phyloP scores from a whole-genome alignment of 2,329 filamentous ascomycete genomes.

The Penicillium sp. region DNA sequence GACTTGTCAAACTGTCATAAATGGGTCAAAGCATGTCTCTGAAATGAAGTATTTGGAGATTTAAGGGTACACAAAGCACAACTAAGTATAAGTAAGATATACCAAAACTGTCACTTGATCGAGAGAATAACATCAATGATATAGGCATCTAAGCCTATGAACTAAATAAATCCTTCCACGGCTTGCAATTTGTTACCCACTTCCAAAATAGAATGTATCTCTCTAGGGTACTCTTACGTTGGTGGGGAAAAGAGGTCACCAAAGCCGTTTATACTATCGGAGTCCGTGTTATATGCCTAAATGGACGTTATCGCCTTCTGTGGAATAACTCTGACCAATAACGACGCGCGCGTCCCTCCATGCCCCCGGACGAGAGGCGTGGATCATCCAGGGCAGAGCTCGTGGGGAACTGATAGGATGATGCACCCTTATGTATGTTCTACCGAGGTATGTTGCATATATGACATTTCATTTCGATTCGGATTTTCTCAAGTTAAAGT shows the following conservation, averaged over 20 bases:
- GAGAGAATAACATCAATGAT: not conserved
- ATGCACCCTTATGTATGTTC: not conserved
- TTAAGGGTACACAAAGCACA: not conserved
- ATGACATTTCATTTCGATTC: not conserved
- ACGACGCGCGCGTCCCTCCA: slow-evolving; percentile 35
- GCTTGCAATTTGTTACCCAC: not conserved
- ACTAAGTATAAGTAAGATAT: not conserved
- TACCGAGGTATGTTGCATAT: not conserved
- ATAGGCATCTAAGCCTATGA: too few relatives aligned
- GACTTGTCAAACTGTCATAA: not conserved
- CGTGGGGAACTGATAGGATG: slow-evolving; percentile 20
- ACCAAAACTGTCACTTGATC: not conserved
- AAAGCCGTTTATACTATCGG: too few relatives aligned
- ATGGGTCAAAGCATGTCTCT: not conserved
- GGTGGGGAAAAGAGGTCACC: too few relatives aligned
- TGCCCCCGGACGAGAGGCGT: slow-evolving; percentile 35
- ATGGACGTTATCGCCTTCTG: not conserved
- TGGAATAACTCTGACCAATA: slow-evolving; percentile 31
- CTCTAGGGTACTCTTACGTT: too few relatives aligned
- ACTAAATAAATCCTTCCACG: too few relatives aligned
- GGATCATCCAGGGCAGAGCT: slow-evolving; percentile 13
- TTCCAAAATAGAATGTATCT: not conserved
- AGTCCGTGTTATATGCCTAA: not conserved
- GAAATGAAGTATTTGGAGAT: not conserved
- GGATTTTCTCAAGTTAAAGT: not conserved